These are phyloP conservation scores for Talaromyces marneffei DNA, from an alignment of 2,329 filamentous ascomycete species.

Conservation along the genomic window DNA sequence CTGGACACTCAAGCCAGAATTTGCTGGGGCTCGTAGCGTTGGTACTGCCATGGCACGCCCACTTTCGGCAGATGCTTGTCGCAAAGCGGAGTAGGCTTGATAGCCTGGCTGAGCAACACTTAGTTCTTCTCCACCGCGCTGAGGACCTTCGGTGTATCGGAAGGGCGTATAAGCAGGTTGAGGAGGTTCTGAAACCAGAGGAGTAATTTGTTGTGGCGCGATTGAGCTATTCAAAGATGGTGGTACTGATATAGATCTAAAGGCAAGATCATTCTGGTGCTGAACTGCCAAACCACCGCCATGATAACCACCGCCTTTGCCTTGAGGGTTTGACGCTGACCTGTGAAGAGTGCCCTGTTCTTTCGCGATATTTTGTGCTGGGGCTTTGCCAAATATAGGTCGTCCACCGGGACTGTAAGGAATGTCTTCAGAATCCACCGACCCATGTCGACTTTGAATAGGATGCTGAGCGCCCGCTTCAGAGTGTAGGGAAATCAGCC, in stretches of 20 bases:
- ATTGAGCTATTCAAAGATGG: slow-evolving; percentile 20
- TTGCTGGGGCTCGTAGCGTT: slow-evolving; percentile 14
- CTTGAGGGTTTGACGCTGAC: slow-evolving; percentile 24
- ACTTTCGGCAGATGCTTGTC: slow-evolving; percentile 41
- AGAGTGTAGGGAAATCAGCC: slow-evolving; percentile 30
- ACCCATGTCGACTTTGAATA: slow-evolving; percentile 16
- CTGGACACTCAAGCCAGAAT: slow-evolving; percentile 17
- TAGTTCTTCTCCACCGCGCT: slow-evolving; percentile 36
- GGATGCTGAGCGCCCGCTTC: slow-evolving; percentile 17
- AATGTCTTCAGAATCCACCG: slow-evolving; percentile 22
- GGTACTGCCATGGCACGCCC: slow-evolving; percentile 38
- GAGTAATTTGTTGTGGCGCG: slow-evolving; percentile 20
- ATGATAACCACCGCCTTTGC: not conserved
- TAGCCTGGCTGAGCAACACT: slow-evolving; percentile 38
- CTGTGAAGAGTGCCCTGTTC: slow-evolving; percentile 19
- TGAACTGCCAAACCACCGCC: not conserved
- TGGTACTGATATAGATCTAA: slow-evolving; percentile 24
- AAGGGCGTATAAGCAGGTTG: slow-evolving; percentile 42
- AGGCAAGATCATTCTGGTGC: not conserved
- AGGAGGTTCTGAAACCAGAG: slow-evolving; percentile 34
- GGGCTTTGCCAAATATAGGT: slow-evolving; percentile 36
- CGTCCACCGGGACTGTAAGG: slow-evolving; percentile 52
- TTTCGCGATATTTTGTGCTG: slow-evolving; percentile 3
- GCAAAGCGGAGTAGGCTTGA: slow-evolving; percentile 44
- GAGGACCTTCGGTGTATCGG: slow-evolving; percentile 39